phyloP scores from a whole-genome alignment of 805 yeast species.

The Pichia deserticola region DNA sequence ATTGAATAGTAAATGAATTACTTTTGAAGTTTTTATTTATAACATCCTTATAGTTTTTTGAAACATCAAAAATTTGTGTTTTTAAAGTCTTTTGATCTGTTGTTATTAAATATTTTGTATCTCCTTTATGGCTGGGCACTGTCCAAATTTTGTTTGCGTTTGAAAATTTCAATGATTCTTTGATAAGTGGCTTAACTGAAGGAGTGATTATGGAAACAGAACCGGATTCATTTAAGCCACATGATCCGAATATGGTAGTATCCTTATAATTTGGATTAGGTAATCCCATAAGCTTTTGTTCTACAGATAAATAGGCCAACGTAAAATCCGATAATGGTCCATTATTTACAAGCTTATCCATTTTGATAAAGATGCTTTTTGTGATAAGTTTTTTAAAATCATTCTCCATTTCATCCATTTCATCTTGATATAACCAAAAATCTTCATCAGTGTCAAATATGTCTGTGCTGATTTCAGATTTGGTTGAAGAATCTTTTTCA shows the following conservation, averaged over 20 bases:
- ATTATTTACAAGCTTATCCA: conserved; percentile 51
- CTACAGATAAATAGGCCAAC: conserved; percentile 52
- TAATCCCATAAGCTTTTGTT: conserved; percentile 49
- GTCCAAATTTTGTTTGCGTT: conserved; percentile 76
- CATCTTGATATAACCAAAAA: conserved; percentile 30
- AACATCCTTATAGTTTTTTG: conserved; percentile 53
- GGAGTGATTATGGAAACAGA: conserved; percentile 58
- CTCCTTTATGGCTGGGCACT: conserved; percentile 31
- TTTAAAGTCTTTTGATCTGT: conserved; percentile 58
- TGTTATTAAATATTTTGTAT: conserved; percentile 56
- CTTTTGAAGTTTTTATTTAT: conserved; percentile 57
- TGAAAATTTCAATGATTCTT: conserved; percentile 62
- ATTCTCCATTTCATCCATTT: conserved; percentile 3
- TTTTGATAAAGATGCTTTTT: conserved; percentile 33
- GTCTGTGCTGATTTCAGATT: conserved; percentile 8
- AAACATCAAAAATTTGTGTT: conserved; percentile 61
- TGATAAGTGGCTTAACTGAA: conserved; percentile 58
- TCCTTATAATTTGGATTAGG: conserved; percentile 63
- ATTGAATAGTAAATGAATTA: conserved; percentile 56
- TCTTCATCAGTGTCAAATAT: conserved; percentile 37
- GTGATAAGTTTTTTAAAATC: no score
- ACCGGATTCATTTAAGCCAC: conserved; percentile 54
- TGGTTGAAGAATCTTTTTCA: conserved; percentile 12
- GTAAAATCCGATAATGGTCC: conserved; percentile 74
- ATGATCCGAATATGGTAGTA: conserved; percentile 58